Evolutionary conservation across 1,139 yeast species (phyloP).

Genomic region (Nadsonia starkeyi-henricii): DNA sequence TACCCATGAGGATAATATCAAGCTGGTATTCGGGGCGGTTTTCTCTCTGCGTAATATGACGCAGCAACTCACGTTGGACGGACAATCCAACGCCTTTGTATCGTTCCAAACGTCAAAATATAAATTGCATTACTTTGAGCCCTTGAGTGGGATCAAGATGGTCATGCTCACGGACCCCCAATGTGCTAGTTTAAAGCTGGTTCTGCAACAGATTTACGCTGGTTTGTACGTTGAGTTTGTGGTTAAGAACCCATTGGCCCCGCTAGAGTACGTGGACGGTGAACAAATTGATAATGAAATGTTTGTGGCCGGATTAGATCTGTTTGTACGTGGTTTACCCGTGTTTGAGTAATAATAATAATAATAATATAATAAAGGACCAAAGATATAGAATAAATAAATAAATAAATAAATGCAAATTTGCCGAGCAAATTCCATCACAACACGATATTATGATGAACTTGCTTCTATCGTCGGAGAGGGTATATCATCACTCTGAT

Average conservation of each 20-base stretch:
- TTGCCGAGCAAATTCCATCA: no score
- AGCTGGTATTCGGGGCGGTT: constrained; percentile 76
- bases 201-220: constrained; percentile 54
- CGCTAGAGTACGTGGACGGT: constrained; percentile 23
- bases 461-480: no score
- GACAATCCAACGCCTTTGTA: constrained; percentile 32
- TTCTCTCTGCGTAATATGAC: constrained; percentile 69
- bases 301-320: constrained; percentile 26
- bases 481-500: no score
- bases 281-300: constrained; percentile 27
- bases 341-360: not conserved
- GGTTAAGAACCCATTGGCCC: constrained; percentile 40
- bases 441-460: no score
- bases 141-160: constrained; percentile 66
- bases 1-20: constrained; percentile 42
- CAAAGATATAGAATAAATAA: not conserved
- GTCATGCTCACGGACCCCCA: constrained; percentile 57
- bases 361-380: not conserved
- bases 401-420: no score
- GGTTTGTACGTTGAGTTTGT: constrained; percentile 55
- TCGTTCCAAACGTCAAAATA: constrained; percentile 61
- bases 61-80: constrained; percentile 41
- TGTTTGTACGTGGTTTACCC: constrained; percentile 17
- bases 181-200: constrained; percentile 45
- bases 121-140: constrained; percentile 67